Conservation (phyloP, 2,329 filamentous ascomycete species). For the Sarocladium brachiariae region DNA sequence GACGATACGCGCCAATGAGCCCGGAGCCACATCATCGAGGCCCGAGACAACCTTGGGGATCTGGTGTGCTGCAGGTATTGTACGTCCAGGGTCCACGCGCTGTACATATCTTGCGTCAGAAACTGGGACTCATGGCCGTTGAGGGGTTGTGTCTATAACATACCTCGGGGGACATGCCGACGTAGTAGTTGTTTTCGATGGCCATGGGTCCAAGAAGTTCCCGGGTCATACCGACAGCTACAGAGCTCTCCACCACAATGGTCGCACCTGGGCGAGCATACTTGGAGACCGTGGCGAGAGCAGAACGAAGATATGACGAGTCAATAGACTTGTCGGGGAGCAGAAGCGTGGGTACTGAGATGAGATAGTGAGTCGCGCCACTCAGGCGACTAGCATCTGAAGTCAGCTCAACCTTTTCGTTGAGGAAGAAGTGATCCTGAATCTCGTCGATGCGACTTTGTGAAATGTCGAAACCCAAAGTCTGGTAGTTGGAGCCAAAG, state of each 20-base stretch:
- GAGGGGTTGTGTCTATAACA: too few species aligned
- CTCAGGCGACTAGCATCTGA: constrained; percentile 23
- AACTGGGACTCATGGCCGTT: too few species aligned
- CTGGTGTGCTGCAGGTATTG: constrained; percentile 28
- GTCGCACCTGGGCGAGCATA: constrained; percentile 30
- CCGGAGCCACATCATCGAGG: constrained; percentile 37
- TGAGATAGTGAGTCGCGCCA: constrained; percentile 34
- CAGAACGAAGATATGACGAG: constrained; percentile 28
- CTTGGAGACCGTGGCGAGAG: constrained; percentile 25
- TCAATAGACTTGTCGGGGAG: constrained; percentile 31
- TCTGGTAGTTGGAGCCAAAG: constrained; percentile 25
- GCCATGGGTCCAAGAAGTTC: constrained; percentile 30
- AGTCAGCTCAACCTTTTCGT: constrained; percentile 24
- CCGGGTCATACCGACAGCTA: constrained; percentile 39
- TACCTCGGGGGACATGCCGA: constrained; percentile 32
- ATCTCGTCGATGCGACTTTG: constrained; percentile 23
- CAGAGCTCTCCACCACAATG: constrained; percentile 37
- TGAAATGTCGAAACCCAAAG: constrained; percentile 34
- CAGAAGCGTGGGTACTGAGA: constrained; percentile 37
- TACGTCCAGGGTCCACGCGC: constrained; percentile 42
- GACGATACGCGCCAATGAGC: constrained; percentile 36
- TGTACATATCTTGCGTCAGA: too few species aligned
- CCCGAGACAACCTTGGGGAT: constrained; percentile 50
- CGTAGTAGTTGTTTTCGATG: constrained; percentile 24
- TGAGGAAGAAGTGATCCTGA: constrained; percentile 15